These are phyloP conservation scores for Holtermannia corniformis DNA, from an alignment of 768 basidiomycete species.

Conservation along the genomic window DNA sequence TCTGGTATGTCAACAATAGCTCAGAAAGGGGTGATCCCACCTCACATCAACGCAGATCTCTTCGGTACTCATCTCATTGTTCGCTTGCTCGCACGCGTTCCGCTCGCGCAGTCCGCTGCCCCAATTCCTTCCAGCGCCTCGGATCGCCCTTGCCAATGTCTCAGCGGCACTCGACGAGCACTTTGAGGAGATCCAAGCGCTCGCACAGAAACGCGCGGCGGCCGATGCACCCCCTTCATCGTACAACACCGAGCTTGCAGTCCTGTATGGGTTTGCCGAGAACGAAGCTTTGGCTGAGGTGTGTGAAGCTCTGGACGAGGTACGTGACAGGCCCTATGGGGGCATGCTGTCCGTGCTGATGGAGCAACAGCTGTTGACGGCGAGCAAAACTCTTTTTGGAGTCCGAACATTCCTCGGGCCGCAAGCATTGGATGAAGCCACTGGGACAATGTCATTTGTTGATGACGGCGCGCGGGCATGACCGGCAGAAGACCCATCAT, in stretches of 20 bases:
- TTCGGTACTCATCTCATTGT: conserved; percentile 34
- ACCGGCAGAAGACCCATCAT: too few relatives aligned
- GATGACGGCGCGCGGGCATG: too few relatives aligned
- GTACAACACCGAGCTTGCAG: conserved; percentile 25
- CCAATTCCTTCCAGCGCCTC: conserved; percentile 37
- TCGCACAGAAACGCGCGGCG: neutral
- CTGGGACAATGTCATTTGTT: neutral
- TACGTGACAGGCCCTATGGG: conserved; percentile 10
- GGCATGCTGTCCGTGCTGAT: conserved; percentile 2
- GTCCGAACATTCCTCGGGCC: conserved; percentile 34
- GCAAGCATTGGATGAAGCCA: conserved; percentile 19
- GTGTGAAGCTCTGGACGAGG: conserved; percentile 37
- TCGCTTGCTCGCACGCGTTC: conserved; percentile 36
- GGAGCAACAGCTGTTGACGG: conserved; percentile 6
- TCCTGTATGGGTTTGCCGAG: conserved; percentile 40
- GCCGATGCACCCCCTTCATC: neutral
- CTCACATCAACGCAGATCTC: conserved; percentile 19
- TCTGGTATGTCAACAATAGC: conserved; percentile 14
- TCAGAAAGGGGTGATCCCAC: neutral
- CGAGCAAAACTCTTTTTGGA: conserved; percentile 14
- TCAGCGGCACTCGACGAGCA: conserved; percentile 31
- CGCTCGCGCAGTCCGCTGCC: conserved; percentile 37
- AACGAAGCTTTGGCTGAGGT: conserved; percentile 33
- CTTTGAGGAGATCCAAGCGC: conserved; percentile 8
- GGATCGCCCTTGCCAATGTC: conserved; percentile 27